Conservation (phyloP, 2,329 filamentous ascomycete genomes). For the Pseudonectria buxi region DNA sequence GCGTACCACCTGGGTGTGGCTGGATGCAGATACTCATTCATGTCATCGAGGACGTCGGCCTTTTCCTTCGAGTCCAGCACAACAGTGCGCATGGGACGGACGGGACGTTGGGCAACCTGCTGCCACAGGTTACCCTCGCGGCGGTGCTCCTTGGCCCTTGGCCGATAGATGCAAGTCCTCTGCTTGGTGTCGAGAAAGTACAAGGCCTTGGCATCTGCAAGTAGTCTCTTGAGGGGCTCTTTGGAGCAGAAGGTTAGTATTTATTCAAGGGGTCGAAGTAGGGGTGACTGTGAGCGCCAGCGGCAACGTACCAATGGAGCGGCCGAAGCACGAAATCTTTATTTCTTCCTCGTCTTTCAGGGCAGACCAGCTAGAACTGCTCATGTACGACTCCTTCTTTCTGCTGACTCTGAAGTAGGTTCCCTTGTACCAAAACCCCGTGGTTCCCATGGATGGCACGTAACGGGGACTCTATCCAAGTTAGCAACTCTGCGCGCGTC, state of each 20-base stretch:
- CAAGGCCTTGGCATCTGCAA: constrained; percentile 45
- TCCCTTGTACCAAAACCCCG: constrained; percentile 48
- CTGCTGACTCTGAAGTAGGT: constrained; percentile 44
- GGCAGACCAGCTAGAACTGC: constrained; percentile 27
- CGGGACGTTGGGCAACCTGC: constrained; percentile 55
- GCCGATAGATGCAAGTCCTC: constrained; percentile 53
- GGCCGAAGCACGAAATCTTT: constrained; percentile 48
- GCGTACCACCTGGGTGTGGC: constrained; percentile 67
- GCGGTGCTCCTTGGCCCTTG: constrained; percentile 39
- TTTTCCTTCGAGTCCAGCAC: constrained; percentile 65
- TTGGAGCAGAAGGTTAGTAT: constrained; percentile 1
- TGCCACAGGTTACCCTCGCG: constrained; percentile 45
- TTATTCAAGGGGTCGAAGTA: not conserved
- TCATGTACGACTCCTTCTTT: constrained; percentile 36
- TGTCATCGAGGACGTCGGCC: constrained; percentile 57
- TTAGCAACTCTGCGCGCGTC: not conserved
- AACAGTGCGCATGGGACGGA: constrained; percentile 67
- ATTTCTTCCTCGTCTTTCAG: constrained; percentile 48
- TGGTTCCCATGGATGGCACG: constrained; percentile 46
- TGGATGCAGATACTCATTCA: constrained; percentile 72
- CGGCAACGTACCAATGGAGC: constrained; percentile 27
- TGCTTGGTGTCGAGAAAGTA: constrained; percentile 47
- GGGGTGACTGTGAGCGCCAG: not conserved
- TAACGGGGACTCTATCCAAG: constrained; percentile 39
- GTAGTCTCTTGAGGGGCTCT: constrained; percentile 49